Conservation (phyloP, 2,329 filamentous ascomycete genomes). For the Penicillium sp. region DNA sequence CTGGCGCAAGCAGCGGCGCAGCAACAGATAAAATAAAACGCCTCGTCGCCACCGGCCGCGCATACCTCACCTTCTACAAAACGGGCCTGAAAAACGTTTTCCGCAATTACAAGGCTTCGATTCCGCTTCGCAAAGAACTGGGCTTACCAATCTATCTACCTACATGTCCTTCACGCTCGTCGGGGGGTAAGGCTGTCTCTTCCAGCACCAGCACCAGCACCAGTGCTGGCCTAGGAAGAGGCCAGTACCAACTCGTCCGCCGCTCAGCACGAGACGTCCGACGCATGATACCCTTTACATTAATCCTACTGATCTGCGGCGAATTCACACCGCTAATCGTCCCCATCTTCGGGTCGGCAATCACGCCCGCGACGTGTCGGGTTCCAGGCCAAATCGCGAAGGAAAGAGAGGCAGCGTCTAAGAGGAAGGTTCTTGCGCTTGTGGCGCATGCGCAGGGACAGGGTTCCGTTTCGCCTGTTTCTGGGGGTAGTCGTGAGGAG, state of each 20-base stretch:
- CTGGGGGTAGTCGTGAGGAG: slow-evolving; percentile 25
- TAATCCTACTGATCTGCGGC: slow-evolving; percentile 77
- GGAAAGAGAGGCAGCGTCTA: slow-evolving; percentile 59
- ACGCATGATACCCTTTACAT: slow-evolving; percentile 76
- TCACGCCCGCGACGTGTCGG: slow-evolving; percentile 81
- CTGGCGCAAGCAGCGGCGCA: no score
- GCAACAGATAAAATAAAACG: slow-evolving; percentile 41
- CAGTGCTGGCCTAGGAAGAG: slow-evolving; percentile 55
- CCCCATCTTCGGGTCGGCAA: slow-evolving; percentile 65
- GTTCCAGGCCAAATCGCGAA: slow-evolving; percentile 75
- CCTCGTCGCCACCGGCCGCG: slow-evolving; percentile 63
- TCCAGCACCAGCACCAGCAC: neutral
- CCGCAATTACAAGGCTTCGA: slow-evolving; percentile 59
- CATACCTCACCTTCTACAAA: slow-evolving; percentile 87
- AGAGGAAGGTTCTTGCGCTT: slow-evolving; percentile 36
- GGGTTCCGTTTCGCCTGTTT: neutral
- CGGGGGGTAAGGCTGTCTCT: slow-evolving; percentile 1
- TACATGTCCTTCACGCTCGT: slow-evolving; percentile 30
- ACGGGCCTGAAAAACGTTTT: slow-evolving; percentile 76
- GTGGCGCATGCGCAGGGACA: neutral
- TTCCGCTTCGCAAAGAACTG: slow-evolving; percentile 37
- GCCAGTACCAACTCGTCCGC: slow-evolving; percentile 70
- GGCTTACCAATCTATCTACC: slow-evolving; percentile 40
- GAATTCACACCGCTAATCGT: slow-evolving; percentile 86
- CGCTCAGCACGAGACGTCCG: slow-evolving; percentile 73